Conservation (phyloP, 495 filamentous ascomycete genomes). For the Stereocaulon alpinum region DNA sequence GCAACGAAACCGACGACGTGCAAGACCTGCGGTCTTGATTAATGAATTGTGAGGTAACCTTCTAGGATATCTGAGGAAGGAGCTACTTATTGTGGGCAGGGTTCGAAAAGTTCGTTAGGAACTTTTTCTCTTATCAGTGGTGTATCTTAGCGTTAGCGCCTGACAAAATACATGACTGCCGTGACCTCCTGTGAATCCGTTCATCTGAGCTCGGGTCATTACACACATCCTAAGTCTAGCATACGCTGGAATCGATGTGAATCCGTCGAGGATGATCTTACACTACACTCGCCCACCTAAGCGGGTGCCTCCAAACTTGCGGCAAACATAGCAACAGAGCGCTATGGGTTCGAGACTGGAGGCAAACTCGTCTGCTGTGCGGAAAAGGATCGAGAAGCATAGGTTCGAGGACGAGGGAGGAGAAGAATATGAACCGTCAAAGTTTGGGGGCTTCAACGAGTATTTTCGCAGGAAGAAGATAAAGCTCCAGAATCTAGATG, state of each 20-base stretch:
- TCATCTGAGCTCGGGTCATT: not conserved
- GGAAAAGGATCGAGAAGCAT: conserved; percentile 74
- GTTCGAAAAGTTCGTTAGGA: not conserved
- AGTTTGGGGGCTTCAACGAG: conserved; percentile 78
- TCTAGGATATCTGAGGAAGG: not conserved
- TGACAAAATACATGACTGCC: not conserved
- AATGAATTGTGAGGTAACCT: no score
- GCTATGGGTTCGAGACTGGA: conserved; percentile 74
- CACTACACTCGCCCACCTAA: conserved; percentile 4
- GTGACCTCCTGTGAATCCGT: not conserved
- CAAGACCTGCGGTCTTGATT: not conserved
- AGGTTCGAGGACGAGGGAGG: conserved; percentile 59
- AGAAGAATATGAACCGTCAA: conserved; percentile 81
- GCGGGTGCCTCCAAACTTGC: not conserved
- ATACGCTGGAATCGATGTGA: no score
- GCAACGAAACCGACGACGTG: no score
- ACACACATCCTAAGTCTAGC: no score
- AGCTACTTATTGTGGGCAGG: not conserved
- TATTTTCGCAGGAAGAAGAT: conserved; percentile 92
- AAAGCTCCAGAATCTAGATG: conserved; percentile 89
- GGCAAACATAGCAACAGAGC: not conserved
- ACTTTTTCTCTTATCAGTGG: conserved; percentile 7
- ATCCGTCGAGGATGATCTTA: not conserved
- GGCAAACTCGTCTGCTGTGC: conserved; percentile 61
- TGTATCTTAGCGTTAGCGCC: conserved; percentile 11